Evolutionary conservation across 768 basidiomycete genomes (phyloP), one percentile per base, ranked within the genome.

Genomic region (Xerocomellus chrysenteron): DNA sequence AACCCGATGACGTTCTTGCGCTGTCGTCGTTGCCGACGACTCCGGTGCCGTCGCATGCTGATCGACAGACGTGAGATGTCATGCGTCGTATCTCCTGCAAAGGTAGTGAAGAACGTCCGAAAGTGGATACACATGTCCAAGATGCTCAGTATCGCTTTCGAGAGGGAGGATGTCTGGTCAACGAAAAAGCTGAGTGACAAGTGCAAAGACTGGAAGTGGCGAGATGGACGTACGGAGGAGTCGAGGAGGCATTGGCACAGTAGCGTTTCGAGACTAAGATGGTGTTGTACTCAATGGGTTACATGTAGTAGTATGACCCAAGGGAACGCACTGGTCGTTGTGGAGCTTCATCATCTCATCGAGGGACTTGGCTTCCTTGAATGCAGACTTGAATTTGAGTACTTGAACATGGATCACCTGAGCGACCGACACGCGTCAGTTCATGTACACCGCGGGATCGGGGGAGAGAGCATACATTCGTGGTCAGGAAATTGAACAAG

Each of bases 311-410:
- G 17, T 13, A 49, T 8, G 19, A 16, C 9, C 3, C 10, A 26
- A 2, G 5, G 32, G 50, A 26, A 74, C 89, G 61, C 60, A 92
- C 90, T 91, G 85, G 28, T 82, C 78, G 33, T 84, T 77, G 63
- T 93, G 91, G 13, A 86, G 57, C 33, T 71, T 71, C 46, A 92
- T 86, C 77, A 91, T 87, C 53, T 90, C 86, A 62, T 92, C 92
- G 14, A 94, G 75, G 4, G 89, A 90, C 51, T 74, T 76, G 1
- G 82, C 83, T 21, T 74, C 64, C 21, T 70, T 70, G 48, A 92
- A 76, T 3, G 68, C 75, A 8, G 81, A 72, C 55, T 86, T 86
- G 59, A 92, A 90, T 51, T 75, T 74, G 42, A 76, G 64, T 3
- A 87, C 74, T 72, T 87, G 82, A 5, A 79, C 73, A 59, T 90